These are phyloP conservation scores for Scenedesmus sp. DNA, from an alignment of 163 green algal genomes.

Conservation along the genomic window DNA sequence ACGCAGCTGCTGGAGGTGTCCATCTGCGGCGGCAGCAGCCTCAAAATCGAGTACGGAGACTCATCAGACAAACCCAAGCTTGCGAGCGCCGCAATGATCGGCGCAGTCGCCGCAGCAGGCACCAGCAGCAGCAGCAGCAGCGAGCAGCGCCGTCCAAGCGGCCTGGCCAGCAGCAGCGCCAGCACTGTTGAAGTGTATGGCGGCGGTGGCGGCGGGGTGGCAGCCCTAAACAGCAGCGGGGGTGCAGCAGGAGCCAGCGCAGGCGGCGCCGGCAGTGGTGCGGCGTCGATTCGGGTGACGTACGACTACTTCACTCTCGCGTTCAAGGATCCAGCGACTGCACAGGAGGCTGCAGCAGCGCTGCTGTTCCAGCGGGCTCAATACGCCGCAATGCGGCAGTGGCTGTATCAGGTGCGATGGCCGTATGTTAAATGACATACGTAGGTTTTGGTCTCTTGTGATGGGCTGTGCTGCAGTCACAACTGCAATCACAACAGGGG, in stretches of 20 bases:
- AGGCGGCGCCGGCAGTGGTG: background rate
- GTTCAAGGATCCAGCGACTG: slow-evolving; percentile 20
- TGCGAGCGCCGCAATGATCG: background rate
- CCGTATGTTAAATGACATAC: too few relatives aligned
- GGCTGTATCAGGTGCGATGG: slow-evolving; percentile 21
- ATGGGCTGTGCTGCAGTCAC: background rate
- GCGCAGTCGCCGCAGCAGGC: background rate
- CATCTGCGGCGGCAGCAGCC: background rate
- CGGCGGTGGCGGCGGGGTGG: background rate
- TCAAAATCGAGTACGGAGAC: slow-evolving; percentile 47
- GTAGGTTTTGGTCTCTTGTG: background rate
- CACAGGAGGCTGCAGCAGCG: slow-evolving; percentile 32
- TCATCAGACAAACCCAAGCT: slow-evolving; percentile 28
- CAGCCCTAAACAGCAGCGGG: background rate
- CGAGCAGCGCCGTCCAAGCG: background rate
- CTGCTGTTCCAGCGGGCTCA: slow-evolving; percentile 44
- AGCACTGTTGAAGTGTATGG: background rate
- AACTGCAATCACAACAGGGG: background rate
- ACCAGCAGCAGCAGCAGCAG: background rate
- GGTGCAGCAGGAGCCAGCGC: background rate
- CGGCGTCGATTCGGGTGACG: background rate
- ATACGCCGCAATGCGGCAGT: slow-evolving; percentile 28
- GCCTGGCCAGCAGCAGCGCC: background rate
- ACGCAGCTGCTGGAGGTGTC: slow-evolving; percentile 44
- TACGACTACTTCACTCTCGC: slow-evolving; percentile 36